phyloP scores from a whole-genome alignment of 306 rosid genomes.

The Coriaria nepalensis region DNA sequence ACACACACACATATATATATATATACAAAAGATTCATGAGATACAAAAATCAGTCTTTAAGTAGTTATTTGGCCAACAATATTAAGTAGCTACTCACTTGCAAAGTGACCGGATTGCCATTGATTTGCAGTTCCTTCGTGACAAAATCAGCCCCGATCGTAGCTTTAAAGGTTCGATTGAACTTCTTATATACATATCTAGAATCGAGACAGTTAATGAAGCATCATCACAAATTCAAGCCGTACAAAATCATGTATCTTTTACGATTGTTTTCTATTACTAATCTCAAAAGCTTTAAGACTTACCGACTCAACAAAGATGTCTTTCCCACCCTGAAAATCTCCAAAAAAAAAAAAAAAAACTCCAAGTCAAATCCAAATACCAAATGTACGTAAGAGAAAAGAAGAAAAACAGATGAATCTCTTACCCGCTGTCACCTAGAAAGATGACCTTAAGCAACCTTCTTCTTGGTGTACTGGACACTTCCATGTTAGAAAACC shows the following conservation, averaged over 20 bases:
- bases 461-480: slow-evolving; percentile 43
- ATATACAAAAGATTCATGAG: neutral
- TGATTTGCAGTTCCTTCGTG: slow-evolving; percentile 75
- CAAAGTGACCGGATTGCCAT: slow-evolving; percentile 62
- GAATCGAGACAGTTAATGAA: neutral
- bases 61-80: no score
- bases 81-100: slow-evolving; percentile 35
- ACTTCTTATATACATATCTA: slow-evolving; percentile 69
- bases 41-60: no score
- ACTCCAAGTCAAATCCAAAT: neutral
- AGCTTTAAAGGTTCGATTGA: slow-evolving; percentile 62
- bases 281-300: slow-evolving; percentile 6
- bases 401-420: neutral
- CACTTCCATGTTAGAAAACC: slow-evolving; percentile 32
- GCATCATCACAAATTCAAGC: no score
- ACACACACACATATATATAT: slow-evolving; percentile 5
- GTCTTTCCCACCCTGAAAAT: slow-evolving; percentile 87
- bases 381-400: neutral
- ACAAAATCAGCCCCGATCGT: slow-evolving; percentile 97
- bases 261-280: no score
- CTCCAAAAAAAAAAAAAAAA: neutral
- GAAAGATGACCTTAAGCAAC: slow-evolving; percentile 75
- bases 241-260: no score
- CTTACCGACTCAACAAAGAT: slow-evolving; percentile 89
- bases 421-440: slow-evolving; percentile 87